Percentiles rank a stretch among this genome's conserved stretches.
phyloP scores from a whole-genome alignment of 305 asterid species.

The Fraxinus dipetala region DNA sequence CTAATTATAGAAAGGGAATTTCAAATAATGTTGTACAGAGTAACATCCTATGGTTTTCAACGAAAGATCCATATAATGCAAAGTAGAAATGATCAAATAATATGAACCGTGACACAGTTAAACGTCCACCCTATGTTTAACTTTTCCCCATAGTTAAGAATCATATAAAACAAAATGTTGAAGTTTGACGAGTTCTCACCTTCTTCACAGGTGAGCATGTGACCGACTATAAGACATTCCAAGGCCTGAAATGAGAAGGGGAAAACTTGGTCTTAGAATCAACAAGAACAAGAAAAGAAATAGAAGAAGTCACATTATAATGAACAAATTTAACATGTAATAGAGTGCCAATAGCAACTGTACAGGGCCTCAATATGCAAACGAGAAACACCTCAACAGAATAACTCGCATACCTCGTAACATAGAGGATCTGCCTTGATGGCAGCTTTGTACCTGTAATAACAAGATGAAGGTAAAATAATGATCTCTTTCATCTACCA shows the following conservation, averaged over 20 bases:
- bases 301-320: slow-evolving; percentile 1
- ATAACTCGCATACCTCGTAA: slow-evolving; percentile 70
- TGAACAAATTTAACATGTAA: slow-evolving; percentile 14
- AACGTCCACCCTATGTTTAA: neutral
- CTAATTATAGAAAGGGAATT: slow-evolving; percentile 15
- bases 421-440: slow-evolving; percentile 96
- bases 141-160: too few relatives aligned
- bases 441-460: slow-evolving; percentile 94
- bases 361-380: neutral
- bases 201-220: slow-evolving; percentile 95
- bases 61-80: slow-evolving; percentile 12
- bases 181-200: slow-evolving; percentile 41
- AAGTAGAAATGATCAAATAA: slow-evolving; percentile 8
- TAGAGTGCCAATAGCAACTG: too few relatives aligned
- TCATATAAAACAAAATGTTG: neutral
- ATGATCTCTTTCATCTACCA: slow-evolving; percentile 20
- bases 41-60: slow-evolving; percentile 8
- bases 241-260: slow-evolving; percentile 62
- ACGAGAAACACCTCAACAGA: slow-evolving; percentile 5
- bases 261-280: slow-evolving; percentile 13
- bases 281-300: slow-evolving; percentile 17
- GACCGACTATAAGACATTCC: slow-evolving; percentile 91
- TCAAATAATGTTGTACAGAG: slow-evolving; percentile 10
- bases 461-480: slow-evolving; percentile 27
- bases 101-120: neutral